These are phyloP conservation scores for Mortierella antarctica DNA, from an alignment of 192 early-diverging fungal genomes.

Conservation along the genomic window DNA sequence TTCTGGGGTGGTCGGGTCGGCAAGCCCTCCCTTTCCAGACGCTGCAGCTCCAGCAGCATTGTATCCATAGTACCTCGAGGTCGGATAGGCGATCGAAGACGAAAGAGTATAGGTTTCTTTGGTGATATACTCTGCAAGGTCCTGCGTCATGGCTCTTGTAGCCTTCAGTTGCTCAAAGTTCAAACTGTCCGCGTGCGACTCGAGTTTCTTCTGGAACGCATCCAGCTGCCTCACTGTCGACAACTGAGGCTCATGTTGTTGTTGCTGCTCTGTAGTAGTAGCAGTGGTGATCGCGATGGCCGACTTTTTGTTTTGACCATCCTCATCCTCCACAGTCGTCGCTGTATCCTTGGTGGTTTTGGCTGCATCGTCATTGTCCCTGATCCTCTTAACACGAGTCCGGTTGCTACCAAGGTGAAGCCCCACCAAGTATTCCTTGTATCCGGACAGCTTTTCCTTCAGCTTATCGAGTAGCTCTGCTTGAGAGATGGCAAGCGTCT, in stretches of 20 bases:
- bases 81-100: slow-evolving; percentile 41
- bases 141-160: slow-evolving; percentile 39
- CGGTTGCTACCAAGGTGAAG: slow-evolving; percentile 42
- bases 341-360: not conserved
- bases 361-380: not conserved
- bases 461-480: slow-evolving; percentile 30
- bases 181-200: slow-evolving; percentile 24
- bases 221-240: slow-evolving; percentile 46
- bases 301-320: not conserved
- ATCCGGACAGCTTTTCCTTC: slow-evolving; percentile 27
- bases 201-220: slow-evolving; percentile 33
- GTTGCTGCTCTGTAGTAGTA: not conserved
- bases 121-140: slow-evolving; percentile 51
- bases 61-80: slow-evolving; percentile 50
- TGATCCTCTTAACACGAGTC: slow-evolving; percentile 21
- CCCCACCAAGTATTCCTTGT: slow-evolving; percentile 34
- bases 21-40: slow-evolving; percentile 30
- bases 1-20: slow-evolving; percentile 35
- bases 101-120: slow-evolving; percentile 49
- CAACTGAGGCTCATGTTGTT: not conserved
- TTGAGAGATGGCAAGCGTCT: slow-evolving; percentile 31
- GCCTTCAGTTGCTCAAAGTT: slow-evolving; percentile 51
- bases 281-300: not conserved
- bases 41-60: slow-evolving; percentile 30
- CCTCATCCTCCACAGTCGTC: slow-evolving; percentile 38